Percentiles rank a stretch among this genome's conserved stretches.
phyloP scores from a whole-genome alignment of 2,329 filamentous ascomycete species.

The Botrytis pseudocinerea region DNA sequence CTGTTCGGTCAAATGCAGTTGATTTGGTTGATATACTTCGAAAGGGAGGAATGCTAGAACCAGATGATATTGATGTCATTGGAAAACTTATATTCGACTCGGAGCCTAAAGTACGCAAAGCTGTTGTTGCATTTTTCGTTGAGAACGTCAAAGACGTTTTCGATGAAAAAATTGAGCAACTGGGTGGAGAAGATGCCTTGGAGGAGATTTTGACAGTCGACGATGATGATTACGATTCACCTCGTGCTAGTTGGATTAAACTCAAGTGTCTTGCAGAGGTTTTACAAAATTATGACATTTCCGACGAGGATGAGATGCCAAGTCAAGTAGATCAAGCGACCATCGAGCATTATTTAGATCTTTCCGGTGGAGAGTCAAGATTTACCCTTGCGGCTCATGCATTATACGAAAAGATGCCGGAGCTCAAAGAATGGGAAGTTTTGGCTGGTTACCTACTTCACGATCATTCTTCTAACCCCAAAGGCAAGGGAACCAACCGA shows the following conservation, averaged over 20 bases:
- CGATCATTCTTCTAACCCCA: constrained; percentile 73
- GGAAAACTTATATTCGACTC: constrained; percentile 87
- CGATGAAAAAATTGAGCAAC: constrained; percentile 75
- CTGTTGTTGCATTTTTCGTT: constrained; percentile 87
- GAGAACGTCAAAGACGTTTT: constrained; percentile 83
- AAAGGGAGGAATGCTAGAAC: constrained; percentile 82
- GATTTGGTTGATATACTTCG: constrained; percentile 80
- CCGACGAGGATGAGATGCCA: constrained; percentile 60
- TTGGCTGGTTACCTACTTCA: constrained; percentile 88
- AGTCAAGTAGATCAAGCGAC: constrained; percentile 47
- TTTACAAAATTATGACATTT: constrained; percentile 76
- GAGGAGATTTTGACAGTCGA: constrained; percentile 71
- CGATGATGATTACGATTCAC: constrained; percentile 72
- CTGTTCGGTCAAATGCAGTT: constrained; percentile 77
- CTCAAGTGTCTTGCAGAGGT: constrained; percentile 88
- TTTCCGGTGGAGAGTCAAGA: constrained; percentile 71
- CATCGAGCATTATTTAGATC: constrained; percentile 52
- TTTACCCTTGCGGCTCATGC: constrained; percentile 84
- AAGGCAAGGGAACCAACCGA: constrained; percentile 65
- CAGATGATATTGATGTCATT: constrained; percentile 84
- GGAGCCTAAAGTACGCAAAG: constrained; percentile 80
- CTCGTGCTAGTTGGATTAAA: constrained; percentile 82
- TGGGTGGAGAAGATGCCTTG: constrained; percentile 76
- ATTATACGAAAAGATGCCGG: constrained; percentile 77
- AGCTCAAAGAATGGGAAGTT: constrained; percentile 83